Conservation (phyloP, 164 flowering plant species). For the Akebia trifoliata region DNA sequence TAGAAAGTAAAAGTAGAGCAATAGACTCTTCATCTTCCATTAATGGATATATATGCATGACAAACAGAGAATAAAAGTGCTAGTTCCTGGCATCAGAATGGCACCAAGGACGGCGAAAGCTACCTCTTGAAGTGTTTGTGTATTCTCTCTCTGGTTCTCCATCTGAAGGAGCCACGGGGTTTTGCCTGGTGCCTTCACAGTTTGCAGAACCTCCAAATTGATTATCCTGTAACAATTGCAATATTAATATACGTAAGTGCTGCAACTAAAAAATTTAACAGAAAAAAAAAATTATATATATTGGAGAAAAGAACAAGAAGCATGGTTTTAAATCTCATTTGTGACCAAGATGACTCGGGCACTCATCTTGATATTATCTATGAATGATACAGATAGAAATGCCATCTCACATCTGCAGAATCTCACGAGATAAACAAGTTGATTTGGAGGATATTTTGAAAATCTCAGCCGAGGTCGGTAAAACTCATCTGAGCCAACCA, state of each 20-base stretch:
- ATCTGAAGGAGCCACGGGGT: neutral
- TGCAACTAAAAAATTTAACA: no score
- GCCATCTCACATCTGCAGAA: no score
- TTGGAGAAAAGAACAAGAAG: neutral
- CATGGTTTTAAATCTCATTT: no score
- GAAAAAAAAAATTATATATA: neutral
- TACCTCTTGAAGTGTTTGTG: conserved; percentile 21
- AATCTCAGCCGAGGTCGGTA: no score
- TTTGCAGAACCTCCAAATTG: conserved; percentile 1
- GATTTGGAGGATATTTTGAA: no score
- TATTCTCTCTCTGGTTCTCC: conserved; percentile 5
- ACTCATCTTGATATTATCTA: no score
- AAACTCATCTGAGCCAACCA: no score
- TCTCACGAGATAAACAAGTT: no score
- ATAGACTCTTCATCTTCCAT: neutral
- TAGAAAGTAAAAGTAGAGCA: neutral
- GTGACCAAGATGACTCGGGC: no score
- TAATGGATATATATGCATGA: neutral
- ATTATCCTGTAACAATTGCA: neutral
- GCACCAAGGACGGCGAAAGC: conserved; percentile 21
- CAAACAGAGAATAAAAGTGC: conserved; percentile 3
- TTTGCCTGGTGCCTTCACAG: neutral
- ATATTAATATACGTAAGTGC: neutral
- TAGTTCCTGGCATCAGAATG: conserved; percentile 15
- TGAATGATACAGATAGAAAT: no score